These are phyloP conservation scores for Saraca asoca DNA, from an alignment of 331 rosid species.

Conservation along the genomic window DNA sequence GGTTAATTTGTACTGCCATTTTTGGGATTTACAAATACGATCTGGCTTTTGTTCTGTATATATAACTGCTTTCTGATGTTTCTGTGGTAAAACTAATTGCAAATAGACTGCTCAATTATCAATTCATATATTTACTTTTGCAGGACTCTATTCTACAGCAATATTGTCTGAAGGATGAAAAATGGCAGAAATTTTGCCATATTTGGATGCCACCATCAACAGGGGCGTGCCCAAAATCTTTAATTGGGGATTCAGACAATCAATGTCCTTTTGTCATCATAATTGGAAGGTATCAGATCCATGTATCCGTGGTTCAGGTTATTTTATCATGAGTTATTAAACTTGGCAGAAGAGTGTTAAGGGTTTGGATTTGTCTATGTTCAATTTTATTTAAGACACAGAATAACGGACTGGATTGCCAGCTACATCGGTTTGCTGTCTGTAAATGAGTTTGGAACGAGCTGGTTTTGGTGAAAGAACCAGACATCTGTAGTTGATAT, in stretches of 20 bases:
- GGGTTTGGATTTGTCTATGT: slow-evolving; percentile 4
- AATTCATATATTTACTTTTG: slow-evolving; percentile 44
- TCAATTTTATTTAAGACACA: background rate
- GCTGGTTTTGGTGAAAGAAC: slow-evolving; percentile 19
- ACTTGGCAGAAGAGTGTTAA: background rate
- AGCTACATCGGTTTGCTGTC: slow-evolving; percentile 2
- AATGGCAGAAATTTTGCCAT: slow-evolving; percentile 28
- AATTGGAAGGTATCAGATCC: background rate
- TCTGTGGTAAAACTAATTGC: slow-evolving; percentile 27
- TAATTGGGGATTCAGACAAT: too few species aligned
- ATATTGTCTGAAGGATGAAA: slow-evolving; percentile 38
- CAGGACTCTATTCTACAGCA: slow-evolving; percentile 41
- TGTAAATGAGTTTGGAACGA: slow-evolving; percentile 15
- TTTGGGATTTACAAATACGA: slow-evolving; percentile 15
- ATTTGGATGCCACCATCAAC: slow-evolving; percentile 25
- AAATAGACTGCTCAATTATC: slow-evolving; percentile 35
- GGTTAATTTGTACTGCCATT: slow-evolving; percentile 29
- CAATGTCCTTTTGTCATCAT: too few species aligned
- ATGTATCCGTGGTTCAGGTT: background rate
- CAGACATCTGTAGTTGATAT: background rate
- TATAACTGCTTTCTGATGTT: slow-evolving; percentile 27
- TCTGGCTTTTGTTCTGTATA: slow-evolving; percentile 22
- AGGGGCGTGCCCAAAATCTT: background rate
- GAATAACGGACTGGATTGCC: slow-evolving; percentile 15
- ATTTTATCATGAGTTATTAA: background rate